phyloP scores from a whole-genome alignment of 768 basidiomycete genomes.

The Leccinum boreale region DNA sequence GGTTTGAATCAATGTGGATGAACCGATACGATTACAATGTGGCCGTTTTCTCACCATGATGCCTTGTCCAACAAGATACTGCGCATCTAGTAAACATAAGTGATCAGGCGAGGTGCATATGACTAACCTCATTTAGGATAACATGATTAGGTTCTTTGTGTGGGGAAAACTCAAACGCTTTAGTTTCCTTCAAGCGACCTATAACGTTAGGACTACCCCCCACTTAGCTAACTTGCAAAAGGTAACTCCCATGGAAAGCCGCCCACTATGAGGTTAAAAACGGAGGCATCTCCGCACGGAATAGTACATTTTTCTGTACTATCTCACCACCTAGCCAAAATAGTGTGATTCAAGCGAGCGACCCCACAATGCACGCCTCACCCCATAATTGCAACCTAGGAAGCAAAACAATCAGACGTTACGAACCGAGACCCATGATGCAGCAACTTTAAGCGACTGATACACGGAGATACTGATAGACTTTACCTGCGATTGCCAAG shows the following conservation, averaged over 20 bases:
- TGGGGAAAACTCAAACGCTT: constrained; percentile 59
- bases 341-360: constrained; percentile 2
- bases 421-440: background rate
- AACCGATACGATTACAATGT: constrained; percentile 7
- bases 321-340: constrained; percentile 64
- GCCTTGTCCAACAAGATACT: constrained; percentile 89
- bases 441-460: background rate
- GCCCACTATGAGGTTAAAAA: constrained; percentile 70
- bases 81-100: constrained; percentile 12
- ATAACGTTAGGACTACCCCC: constrained; percentile 75
- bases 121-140: constrained; percentile 76
- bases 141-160: constrained; percentile 81
- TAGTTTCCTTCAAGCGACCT: constrained; percentile 60
- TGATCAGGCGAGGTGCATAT: background rate
- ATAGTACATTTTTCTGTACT: constrained; percentile 60
- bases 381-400: constrained; percentile 75
- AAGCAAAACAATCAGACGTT: background rate
- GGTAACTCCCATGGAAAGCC: background rate
- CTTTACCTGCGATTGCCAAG: constrained; percentile 26
- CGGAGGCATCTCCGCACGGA: constrained; percentile 65
- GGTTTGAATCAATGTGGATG: constrained; percentile 1
- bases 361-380: constrained; percentile 21
- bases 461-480: background rate
- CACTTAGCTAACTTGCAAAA: constrained; percentile 5
- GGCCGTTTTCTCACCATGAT: constrained; percentile 66